A percentile compares a stretch with the other conserved stretches of the same genome.
Conservation (phyloP, 768 basidiomycete genomes). For the Neoboletus subvelutipes region DNA sequence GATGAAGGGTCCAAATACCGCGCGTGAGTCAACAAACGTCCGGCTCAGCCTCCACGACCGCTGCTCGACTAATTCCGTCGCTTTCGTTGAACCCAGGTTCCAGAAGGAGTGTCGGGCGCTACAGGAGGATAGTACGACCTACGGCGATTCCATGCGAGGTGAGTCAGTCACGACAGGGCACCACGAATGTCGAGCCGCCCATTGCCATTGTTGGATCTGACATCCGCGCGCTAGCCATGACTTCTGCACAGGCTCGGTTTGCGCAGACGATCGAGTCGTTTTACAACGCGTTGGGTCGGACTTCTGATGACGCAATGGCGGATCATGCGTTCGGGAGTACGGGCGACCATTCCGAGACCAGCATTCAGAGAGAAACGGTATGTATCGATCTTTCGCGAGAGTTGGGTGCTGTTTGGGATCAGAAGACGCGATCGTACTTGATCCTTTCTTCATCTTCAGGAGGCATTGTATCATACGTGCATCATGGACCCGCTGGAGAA, state of each 20-base stretch:
- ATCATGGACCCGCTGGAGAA: conserved; percentile 95
- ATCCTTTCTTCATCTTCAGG: conserved; percentile 45
- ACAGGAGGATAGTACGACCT: conserved; percentile 94
- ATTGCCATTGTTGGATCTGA: neutral
- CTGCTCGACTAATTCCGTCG: neutral
- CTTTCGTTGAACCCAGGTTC: conserved; percentile 50
- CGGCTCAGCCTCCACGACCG: neutral
- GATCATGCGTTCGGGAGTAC: conserved; percentile 95
- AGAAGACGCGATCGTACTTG: neutral
- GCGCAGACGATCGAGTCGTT: conserved; percentile 94
- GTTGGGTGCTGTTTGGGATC: neutral
- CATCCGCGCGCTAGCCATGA: conserved; percentile 66
- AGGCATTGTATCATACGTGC: conserved; percentile 90
- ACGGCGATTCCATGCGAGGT: conserved; percentile 94
- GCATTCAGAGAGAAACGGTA: conserved; percentile 82
- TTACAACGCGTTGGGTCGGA: conserved; percentile 81
- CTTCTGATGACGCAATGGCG: conserved; percentile 93
- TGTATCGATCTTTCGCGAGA: conserved; percentile 28
- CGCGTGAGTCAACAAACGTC: conserved; percentile 51
- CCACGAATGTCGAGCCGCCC: neutral
- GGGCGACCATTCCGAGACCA: conserved; percentile 88
- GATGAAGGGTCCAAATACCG: conserved; percentile 91
- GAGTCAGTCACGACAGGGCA: conserved; percentile 21
- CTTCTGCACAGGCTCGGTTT: conserved; percentile 83
- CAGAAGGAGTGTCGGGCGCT: conserved; percentile 94